Percentiles rank a stretch among this genome's conserved stretches.
Evolutionary conservation across 345 rosid genomes (phyloP).

Genomic region (Syzygium oleosum): DNA sequence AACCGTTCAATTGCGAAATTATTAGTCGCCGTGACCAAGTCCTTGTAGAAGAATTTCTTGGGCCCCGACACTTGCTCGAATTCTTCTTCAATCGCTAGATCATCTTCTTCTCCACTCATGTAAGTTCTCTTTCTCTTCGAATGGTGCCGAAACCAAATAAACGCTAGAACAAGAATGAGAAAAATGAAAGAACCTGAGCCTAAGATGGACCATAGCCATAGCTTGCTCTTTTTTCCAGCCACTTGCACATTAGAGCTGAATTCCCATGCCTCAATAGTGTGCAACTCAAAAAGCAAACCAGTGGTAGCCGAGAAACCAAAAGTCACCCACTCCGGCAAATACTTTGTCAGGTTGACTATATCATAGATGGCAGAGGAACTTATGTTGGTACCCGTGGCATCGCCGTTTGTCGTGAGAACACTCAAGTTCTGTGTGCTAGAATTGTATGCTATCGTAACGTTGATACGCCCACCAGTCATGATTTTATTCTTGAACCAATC

Average conservation of each 20-base stretch:
- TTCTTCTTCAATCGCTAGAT: neutral
- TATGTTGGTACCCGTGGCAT: accelerated
- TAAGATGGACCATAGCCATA: accelerated
- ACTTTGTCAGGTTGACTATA: neutral
- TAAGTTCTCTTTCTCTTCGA: neutral
- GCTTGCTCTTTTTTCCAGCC: accelerated
- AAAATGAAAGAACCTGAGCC: neutral
- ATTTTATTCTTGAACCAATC: accelerated
- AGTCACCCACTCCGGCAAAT: neutral
- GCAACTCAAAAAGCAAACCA: accelerated
- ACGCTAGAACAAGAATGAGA: neutral
- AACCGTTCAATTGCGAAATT: neutral
- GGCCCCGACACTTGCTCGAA: neutral
- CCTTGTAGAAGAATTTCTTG: neutral
- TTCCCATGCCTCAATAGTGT: accelerated
- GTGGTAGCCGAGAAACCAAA: neutral
- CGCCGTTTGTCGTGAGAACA: accelerated
- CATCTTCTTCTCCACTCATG: neutral
- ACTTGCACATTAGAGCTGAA: neutral
- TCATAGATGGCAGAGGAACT: accelerated
- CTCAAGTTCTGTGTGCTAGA: neutral
- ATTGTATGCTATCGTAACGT: accelerated
- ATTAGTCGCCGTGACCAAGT: neutral
- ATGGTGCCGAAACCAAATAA: neutral
- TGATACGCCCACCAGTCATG: accelerated